These are phyloP conservation scores for Termitomyces titanicus DNA, from an alignment of 768 basidiomycete genomes.

Conservation along the genomic window DNA sequence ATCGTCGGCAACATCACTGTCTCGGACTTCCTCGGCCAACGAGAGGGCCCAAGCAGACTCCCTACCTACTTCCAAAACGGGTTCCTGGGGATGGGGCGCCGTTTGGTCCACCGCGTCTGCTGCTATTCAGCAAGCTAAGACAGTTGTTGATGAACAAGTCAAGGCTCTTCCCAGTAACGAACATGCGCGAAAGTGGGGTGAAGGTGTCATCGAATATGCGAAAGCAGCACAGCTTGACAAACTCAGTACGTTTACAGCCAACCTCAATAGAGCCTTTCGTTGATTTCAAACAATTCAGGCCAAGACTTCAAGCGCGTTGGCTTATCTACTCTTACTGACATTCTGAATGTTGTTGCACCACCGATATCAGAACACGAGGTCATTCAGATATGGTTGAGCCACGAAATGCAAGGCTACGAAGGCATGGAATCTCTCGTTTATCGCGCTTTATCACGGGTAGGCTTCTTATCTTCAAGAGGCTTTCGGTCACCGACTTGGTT, in stretches of 20 bases:
- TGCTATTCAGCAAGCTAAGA: conserved; percentile 82
- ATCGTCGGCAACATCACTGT: conserved; percentile 38
- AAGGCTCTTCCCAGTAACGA: conserved; percentile 84
- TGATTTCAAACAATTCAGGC: conserved; percentile 7
- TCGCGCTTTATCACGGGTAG: conserved; percentile 74
- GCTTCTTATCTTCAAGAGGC: conserved; percentile 18
- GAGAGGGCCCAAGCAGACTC: conserved; percentile 17
- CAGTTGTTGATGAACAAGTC: conserved; percentile 91
- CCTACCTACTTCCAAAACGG: conserved; percentile 17
- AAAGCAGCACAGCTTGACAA: conserved; percentile 90
- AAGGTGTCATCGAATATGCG: conserved; percentile 82
- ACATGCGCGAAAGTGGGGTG: conserved; percentile 85
- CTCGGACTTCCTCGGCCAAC: conserved; percentile 26
- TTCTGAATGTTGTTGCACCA: conserved; percentile 95
- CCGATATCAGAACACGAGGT: conserved; percentile 99
- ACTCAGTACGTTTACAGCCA: conserved; percentile 51
- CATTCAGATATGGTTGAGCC: conserved; percentile 91
- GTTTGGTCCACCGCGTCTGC: conserved; percentile 89
- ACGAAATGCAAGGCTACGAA: conserved; percentile 96
- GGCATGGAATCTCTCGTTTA: conserved; percentile 95
- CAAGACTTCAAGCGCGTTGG: conserved; percentile 89
- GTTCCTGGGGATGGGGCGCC: conserved; percentile 77
- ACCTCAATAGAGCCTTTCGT: neutral
- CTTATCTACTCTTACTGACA: conserved; percentile 83
- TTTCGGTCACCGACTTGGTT: neutral